Evolutionary conservation across 164 flowering plant genomes (phyloP), one percentile per base, ranked within the genome.

Genomic region (Pachysandra terminalis): DNA sequence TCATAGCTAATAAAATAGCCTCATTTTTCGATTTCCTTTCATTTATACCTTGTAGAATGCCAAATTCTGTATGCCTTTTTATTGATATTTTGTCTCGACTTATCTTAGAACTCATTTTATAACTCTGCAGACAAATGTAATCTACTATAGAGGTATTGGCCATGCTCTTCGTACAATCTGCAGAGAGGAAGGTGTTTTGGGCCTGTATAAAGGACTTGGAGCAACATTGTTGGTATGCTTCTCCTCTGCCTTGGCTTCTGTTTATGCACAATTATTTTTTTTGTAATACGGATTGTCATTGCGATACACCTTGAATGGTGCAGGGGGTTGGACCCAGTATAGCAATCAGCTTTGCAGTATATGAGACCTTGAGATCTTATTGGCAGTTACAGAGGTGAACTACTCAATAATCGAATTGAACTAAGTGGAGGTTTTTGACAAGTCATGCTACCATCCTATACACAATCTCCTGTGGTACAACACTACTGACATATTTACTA

Each of bases 281-380:
- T 35, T 49, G 41, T 21, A 49, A 40, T 35, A 19, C 65, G 25
- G n/a, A 13, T 23, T 58, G 41, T 23, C 9, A 56, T 19, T 52
- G 19, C 45, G 10, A 26, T 63, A 22, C 40, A n/a, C n/a, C n/a
- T n/a, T n/a, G n/a, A n/a, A 1, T 68, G 52, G 27, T 81, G 77
- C 85, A 91, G 97, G 93, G 95, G 57, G 95, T 91, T 78, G 97
- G 93, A 21, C 95, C 95, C 0, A 87, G 83, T 71, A 75, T 91
- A 76, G 95, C 97, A 45, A 86, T 91, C 73, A 91, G 89, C 80
- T 91, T 89, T 75, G 79, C 95, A 9, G 90, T 83, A 51, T 91
- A 89, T 71, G 95, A 91, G 76, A 77, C 85, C 27, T 79, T 87
- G 76, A 84, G 87, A 77, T 73, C 88, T 51, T 74, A 56, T 35